Conservation (phyloP, 768 basidiomycete species). For the Boletus fagicola region DNA sequence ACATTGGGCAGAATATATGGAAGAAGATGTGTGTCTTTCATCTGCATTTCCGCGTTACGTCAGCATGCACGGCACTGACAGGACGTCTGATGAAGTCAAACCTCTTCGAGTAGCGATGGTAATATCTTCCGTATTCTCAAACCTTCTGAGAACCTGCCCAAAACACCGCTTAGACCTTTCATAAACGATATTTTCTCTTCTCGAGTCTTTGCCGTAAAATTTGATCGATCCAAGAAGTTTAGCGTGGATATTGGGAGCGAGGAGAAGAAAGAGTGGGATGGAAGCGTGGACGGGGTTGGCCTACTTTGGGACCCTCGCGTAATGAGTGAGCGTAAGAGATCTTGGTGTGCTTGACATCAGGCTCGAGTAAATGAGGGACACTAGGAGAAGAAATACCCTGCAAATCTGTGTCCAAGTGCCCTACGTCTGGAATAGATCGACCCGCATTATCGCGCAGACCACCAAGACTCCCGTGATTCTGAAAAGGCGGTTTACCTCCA, state of each 20-base stretch:
- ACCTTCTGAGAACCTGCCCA: slow-evolving; percentile 85
- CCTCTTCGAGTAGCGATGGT: slow-evolving; percentile 91
- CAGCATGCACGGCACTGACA: slow-evolving; percentile 7
- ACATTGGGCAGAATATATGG: slow-evolving; percentile 97
- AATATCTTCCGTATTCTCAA: slow-evolving; percentile 85
- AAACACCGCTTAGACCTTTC: slow-evolving; percentile 79
- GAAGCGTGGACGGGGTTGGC: slow-evolving; percentile 76
- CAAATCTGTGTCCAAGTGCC: slow-evolving; percentile 65
- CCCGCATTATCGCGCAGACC: slow-evolving; percentile 69
- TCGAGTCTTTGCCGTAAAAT: slow-evolving; percentile 87
- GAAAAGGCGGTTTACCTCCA: slow-evolving; percentile 84
- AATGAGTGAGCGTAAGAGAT: slow-evolving; percentile 74
- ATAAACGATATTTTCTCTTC: slow-evolving; percentile 98
- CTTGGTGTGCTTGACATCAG: slow-evolving; percentile 39
- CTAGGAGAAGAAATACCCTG: slow-evolving; percentile 48
- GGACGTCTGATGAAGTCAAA: slow-evolving; percentile 34
- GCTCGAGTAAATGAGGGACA: slow-evolving; percentile 3
- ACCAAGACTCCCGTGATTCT: slow-evolving; percentile 73
- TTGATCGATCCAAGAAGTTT: slow-evolving; percentile 93
- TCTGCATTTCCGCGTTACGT: slow-evolving; percentile 41
- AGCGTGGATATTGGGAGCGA: slow-evolving; percentile 94
- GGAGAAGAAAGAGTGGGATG: slow-evolving; percentile 89
- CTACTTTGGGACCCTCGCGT: slow-evolving; percentile 73
- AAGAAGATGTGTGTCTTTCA: slow-evolving; percentile 91
- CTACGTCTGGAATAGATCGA: slow-evolving; percentile 59